Percentiles rank a stretch among this genome's conserved stretches.
phyloP scores from a whole-genome alignment of 176 grass and related monocot species.

The Chrysopogon serrulatus region DNA sequence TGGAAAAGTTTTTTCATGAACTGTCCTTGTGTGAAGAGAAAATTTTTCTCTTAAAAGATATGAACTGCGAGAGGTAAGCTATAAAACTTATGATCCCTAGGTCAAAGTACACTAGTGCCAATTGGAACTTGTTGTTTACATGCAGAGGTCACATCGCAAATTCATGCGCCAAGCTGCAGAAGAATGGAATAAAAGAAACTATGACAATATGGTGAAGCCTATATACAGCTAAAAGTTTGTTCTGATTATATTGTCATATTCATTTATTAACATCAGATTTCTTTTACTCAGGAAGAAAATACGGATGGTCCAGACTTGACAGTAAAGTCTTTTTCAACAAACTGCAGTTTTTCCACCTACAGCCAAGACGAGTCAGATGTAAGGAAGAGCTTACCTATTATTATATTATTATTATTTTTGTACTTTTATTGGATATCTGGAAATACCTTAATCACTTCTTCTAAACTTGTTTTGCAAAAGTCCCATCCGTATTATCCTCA shows the following conservation, averaged over 20 bases:
- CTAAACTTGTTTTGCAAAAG: neutral
- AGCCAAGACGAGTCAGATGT: conserved; percentile 5
- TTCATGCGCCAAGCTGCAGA: conserved; percentile 1
- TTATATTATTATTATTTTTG: no score
- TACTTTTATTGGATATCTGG: neutral
- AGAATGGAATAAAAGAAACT: neutral
- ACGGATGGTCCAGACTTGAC: neutral
- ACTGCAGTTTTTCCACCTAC: neutral
- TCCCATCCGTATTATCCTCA: neutral
- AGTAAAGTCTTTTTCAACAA: neutral
- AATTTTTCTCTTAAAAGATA: conserved; percentile 47
- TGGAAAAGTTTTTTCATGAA: conserved; percentile 44
- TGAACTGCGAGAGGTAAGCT: conserved; percentile 21
- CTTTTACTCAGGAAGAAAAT: conserved; percentile 17
- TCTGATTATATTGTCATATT: neutral
- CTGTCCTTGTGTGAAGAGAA: conserved; percentile 43
- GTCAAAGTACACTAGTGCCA: neutral
- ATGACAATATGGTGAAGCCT: neutral
- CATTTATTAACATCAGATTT: neutral
- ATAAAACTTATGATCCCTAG: neutral
- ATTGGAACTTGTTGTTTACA: neutral
- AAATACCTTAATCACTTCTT: neutral
- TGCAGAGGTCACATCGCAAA: conserved; percentile 3
- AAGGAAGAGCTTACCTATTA: neutral
- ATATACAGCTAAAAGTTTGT: neutral